Base-by-base conservation (phyloP, 2,329 filamentous ascomycete genomes). In the Venturia oleaginea region DNA sequence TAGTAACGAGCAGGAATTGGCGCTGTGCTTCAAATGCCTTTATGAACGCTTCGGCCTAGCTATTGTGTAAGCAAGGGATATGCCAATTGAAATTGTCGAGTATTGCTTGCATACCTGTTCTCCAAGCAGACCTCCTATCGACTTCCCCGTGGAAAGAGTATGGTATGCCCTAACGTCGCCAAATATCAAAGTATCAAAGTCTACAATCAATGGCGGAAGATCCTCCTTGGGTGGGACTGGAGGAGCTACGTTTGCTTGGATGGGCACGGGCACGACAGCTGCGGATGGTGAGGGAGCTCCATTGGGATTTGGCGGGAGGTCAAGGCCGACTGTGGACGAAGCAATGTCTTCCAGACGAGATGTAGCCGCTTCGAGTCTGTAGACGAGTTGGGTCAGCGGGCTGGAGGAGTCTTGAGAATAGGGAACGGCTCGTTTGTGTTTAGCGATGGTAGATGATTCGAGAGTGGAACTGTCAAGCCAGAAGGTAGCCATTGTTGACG, bases 341-440 rank as follows among this genome's bases (percentile, higher is more conserved):
- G 94, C 93, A 72, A 99, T 96, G 76, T 99, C 94, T 80, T 99
- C 94, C 65, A 99, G 86, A 66, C 94, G 88, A 68, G 92, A 94
- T 62, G 94, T 99, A 46, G 94, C 94, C 75, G 94, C 94, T 83
- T 99, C 94, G 70, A 99, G 89, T 79, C 94, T 99, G 75, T 69
- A 68, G 65, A 80, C 73, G 68, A 77, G 69, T 63, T 66, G 73
- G 65, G 77, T 86, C 75, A 85, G 84, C 72, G 75, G 69, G 57
- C 67, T 38, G 51, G 51, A 34, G 30, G 27, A 19, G 30, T 57
- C 51, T 61, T 30, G 42, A 11, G 37, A 22, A 46, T 10, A 61
- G 59, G 38, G 38, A 22, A 11, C 22, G 37, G 38, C 27, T 32
- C 42, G 43, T 40, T 24, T 54, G 61, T 46, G 54, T 38, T 24